Evolutionary conservation across 768 basidiomycete genomes (phyloP).

Genomic region (Auriscalpium orientale): DNA sequence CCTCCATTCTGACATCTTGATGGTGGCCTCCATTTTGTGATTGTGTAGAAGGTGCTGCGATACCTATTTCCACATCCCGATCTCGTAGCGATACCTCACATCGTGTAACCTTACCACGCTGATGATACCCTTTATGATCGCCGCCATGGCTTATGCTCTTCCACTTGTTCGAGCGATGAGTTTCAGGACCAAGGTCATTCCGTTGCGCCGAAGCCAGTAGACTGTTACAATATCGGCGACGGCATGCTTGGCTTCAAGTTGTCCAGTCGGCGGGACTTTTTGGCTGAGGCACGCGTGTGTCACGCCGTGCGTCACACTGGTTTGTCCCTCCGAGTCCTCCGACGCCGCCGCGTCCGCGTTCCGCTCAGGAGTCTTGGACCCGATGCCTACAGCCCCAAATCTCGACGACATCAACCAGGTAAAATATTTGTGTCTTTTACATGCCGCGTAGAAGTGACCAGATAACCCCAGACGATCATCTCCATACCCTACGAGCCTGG

Average conservation of each 20-base stretch:
- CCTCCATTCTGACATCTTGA: not conserved
- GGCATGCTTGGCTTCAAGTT: no score
- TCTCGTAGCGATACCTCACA: not conserved
- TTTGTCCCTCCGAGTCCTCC: not conserved
- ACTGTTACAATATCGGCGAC: no score
- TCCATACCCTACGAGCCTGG: conserved; percentile 9
- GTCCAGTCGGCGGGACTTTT: no score
- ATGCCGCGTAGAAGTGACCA: not conserved
- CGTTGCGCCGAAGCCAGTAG: no score
- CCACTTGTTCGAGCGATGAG: no score
- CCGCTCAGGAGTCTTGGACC: not conserved
- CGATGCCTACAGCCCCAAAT: conserved; percentile 3
- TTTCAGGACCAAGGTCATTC: no score
- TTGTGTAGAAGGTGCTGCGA: not conserved
- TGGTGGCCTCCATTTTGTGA: not conserved
- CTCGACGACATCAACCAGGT: conserved; percentile 15
- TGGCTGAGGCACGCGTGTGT: not conserved
- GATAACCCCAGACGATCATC: conserved; percentile 4
- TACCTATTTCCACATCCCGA: not conserved
- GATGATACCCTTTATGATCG: not conserved
- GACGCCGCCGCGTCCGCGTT: no score
- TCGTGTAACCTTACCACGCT: not conserved
- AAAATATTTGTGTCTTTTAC: not conserved
- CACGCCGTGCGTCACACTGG: not conserved
- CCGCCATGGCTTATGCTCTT: no score